Conservation (phyloP, 1,139 yeast genomes). For the Pichia sp. region DNA sequence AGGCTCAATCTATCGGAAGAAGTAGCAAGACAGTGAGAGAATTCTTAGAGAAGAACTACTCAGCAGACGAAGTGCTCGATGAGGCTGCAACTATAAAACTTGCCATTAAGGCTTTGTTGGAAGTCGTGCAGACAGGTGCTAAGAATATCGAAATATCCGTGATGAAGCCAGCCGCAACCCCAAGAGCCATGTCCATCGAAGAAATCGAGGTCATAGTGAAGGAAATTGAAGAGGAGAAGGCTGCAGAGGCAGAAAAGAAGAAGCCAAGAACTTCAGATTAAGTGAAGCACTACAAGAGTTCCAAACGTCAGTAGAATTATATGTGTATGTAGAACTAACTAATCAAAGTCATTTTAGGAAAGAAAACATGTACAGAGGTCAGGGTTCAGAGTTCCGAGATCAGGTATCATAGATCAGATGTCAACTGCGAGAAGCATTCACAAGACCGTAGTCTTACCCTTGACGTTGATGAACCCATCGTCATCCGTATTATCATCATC, state of each 20-base stretch:
- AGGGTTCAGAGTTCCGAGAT: too few relatives aligned
- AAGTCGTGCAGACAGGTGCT: conserved; percentile 97
- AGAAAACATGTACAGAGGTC: too few relatives aligned
- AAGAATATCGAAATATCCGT: conserved; percentile 91
- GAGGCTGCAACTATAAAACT: conserved; percentile 75
- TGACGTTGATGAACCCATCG: conserved; percentile 26
- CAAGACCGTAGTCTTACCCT: conserved; percentile 24
- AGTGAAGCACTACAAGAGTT: too few relatives aligned
- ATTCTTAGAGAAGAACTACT: conserved; percentile 85
- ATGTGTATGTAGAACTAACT: too few relatives aligned
- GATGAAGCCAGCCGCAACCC: conserved; percentile 58
- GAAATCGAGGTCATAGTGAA: conserved; percentile 72
- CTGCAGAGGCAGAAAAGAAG: conserved; percentile 82
- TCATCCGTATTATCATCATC: conserved; percentile 11
- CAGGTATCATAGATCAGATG: too few relatives aligned
- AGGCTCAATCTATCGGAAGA: conserved; percentile 96
- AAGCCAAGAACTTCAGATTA: conserved; percentile 39
- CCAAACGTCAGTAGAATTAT: too few relatives aligned
- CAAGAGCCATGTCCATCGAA: conserved; percentile 55
- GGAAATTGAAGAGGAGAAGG: conserved; percentile 87
- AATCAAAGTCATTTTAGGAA: too few relatives aligned
- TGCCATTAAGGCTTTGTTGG: conserved; percentile 80
- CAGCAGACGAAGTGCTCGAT: conserved; percentile 41
- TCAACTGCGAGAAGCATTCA: too few relatives aligned
- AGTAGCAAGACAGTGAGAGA: conserved; percentile 94